Conservation (phyloP, 305 asterid species). For the Fraxinus latifolia region DNA sequence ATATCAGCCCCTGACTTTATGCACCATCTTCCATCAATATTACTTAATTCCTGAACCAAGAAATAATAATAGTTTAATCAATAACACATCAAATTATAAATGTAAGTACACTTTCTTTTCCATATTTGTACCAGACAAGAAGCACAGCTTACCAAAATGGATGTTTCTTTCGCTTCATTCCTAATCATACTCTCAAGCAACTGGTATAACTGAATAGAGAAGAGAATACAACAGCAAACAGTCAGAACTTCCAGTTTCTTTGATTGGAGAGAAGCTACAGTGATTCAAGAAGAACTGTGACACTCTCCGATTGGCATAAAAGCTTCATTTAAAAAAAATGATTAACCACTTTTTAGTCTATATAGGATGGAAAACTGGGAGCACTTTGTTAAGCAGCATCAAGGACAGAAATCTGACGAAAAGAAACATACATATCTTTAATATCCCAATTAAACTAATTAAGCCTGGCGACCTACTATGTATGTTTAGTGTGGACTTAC, state of each 20-base stretch:
- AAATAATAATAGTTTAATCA: constrained; percentile 8
- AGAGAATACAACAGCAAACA: constrained; percentile 21
- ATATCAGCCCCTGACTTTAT: constrained; percentile 51
- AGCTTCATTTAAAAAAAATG: background rate
- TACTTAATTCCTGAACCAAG: constrained; percentile 62
- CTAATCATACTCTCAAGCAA: constrained; percentile 79
- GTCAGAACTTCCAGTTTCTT: constrained; percentile 21
- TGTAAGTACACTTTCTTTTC: background rate
- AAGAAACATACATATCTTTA: background rate
- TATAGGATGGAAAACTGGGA: background rate
- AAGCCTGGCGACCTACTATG: background rate
- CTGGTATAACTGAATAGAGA: constrained; percentile 58
- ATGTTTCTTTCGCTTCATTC: constrained; percentile 54
- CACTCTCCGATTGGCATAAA: background rate
- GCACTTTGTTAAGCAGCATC: background rate
- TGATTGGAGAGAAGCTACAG: background rate
- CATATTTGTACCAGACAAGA: background rate
- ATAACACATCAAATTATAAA: constrained; percentile 1
- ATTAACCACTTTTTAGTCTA: background rate
- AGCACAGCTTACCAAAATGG: constrained; percentile 49
- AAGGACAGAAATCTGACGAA: background rate
- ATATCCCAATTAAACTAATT: background rate
- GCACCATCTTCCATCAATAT: constrained; percentile 92
- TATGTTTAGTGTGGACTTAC: background rate
- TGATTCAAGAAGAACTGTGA: background rate